Evolutionary conservation across 768 basidiomycete genomes (phyloP).

Genomic region (Hygrocybe coccinea): DNA sequence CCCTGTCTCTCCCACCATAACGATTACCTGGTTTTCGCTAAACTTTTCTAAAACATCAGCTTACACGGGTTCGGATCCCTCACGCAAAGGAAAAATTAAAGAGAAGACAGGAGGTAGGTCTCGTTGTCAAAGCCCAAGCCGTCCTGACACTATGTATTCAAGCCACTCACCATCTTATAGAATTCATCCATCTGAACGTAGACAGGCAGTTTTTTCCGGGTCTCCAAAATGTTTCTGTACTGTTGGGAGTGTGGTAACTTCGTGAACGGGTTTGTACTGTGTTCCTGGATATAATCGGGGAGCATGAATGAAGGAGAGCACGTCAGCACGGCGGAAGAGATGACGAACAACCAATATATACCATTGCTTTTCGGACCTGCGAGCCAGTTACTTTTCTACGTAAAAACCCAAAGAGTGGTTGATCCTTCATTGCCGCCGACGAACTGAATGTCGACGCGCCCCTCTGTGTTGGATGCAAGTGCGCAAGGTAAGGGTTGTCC

Average conservation of each 20-base stretch:
- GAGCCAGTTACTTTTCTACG: slow-evolving; percentile 61
- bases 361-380: slow-evolving; percentile 68
- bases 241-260: slow-evolving; percentile 66
- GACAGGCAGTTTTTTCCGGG: slow-evolving; percentile 86
- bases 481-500: slow-evolving; percentile 56
- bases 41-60: slow-evolving; percentile 45
- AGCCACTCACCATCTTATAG: slow-evolving; percentile 69
- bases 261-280: slow-evolving; percentile 85
- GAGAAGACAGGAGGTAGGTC: slow-evolving; percentile 25
- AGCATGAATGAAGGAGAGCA: neutral
- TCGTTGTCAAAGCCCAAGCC: slow-evolving; percentile 41
- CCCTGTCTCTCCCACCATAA: slow-evolving; percentile 93
- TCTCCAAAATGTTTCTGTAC: slow-evolving; percentile 82
- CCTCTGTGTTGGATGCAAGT: slow-evolving; percentile 33
- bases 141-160: slow-evolving; percentile 35
- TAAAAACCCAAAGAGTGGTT: slow-evolving; percentile 69
- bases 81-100: slow-evolving; percentile 2
- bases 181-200: slow-evolving; percentile 92
- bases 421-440: slow-evolving; percentile 36
- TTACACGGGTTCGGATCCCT: slow-evolving; percentile 10
- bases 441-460: slow-evolving; percentile 21
- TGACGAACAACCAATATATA: slow-evolving; percentile 39
- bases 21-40: slow-evolving; percentile 74
- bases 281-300: slow-evolving; percentile 47
- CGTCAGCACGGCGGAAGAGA: neutral